These are phyloP conservation scores for Pichia exigua DNA, from an alignment of 805 yeast genomes.

Conservation along the genomic window DNA sequence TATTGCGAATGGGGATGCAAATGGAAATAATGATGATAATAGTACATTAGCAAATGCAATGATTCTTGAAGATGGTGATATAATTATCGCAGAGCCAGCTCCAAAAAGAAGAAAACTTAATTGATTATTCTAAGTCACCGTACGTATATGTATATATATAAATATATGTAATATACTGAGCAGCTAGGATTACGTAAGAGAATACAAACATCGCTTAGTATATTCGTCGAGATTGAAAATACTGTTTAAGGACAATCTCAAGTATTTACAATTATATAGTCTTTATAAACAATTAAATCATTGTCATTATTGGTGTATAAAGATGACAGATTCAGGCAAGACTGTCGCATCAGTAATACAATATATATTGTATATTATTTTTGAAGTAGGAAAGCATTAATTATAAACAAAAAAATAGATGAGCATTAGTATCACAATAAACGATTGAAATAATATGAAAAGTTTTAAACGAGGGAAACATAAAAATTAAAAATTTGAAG, in stretches of 20 bases:
- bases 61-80: constrained; percentile 7
- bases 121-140: background rate
- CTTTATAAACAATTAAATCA: too few species aligned
- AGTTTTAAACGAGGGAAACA: background rate
- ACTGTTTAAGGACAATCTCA: too few species aligned
- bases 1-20: constrained; percentile 6
- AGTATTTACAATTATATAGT: too few species aligned
- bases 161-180: too few species aligned
- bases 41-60: background rate
- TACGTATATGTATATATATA: too few species aligned
- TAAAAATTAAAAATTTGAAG: background rate
- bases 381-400: background rate
- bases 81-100: constrained; percentile 11
- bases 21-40: background rate
- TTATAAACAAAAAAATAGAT: background rate
- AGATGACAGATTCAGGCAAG: too few species aligned
- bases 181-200: too few species aligned
- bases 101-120: constrained; percentile 5
- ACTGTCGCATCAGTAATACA: too few species aligned
- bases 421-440: background rate
- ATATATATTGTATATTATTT: background rate
- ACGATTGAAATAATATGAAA: background rate
- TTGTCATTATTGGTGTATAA: too few species aligned
- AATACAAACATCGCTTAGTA: too few species aligned
- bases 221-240: too few species aligned